Conservation (phyloP, 2,329 filamentous ascomycete species). For the Camillea tinctor region DNA sequence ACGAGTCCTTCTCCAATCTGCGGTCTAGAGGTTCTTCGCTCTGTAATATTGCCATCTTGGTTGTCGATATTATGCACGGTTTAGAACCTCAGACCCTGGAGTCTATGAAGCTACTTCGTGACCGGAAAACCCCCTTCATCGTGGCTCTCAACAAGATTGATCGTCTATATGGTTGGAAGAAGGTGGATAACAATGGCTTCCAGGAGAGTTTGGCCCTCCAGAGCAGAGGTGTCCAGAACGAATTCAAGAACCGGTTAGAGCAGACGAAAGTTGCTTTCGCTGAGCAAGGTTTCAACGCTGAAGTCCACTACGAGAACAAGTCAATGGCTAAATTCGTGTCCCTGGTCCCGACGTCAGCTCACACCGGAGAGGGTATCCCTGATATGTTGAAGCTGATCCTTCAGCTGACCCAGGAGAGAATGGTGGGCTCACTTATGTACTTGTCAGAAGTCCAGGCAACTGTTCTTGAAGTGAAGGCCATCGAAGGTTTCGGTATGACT, state of each 20-base stretch:
- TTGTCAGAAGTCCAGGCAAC: conserved; percentile 96
- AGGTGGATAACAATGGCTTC: conserved; percentile 98
- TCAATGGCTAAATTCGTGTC: conserved; percentile 93
- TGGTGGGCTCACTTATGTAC: conserved; percentile 98
- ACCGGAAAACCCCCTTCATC: conserved; percentile 95
- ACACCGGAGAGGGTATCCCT: conserved; percentile 98
- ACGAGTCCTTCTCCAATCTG: conserved; percentile 99
- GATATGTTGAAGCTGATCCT: conserved; percentile 97
- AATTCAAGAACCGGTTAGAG: conserved; percentile 87
- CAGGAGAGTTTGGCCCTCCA: conserved; percentile 86
- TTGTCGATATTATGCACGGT: conserved; percentile 99
- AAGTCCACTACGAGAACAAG: conserved; percentile 97
- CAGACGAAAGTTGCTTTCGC: conserved; percentile 92
- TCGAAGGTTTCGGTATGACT: conserved; percentile 97
- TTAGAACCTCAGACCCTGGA: conserved; percentile 95
- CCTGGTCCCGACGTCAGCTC: conserved; percentile 93
- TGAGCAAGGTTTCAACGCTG: conserved; percentile 97
- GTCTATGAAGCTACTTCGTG: conserved; percentile 90
- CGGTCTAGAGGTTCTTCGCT: conserved; percentile 95
- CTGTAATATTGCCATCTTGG: conserved; percentile 98
- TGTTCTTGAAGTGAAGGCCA: conserved; percentile 97
- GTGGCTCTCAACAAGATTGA: conserved; percentile 99
- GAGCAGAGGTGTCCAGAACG: conserved; percentile 88
- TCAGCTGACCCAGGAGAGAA: conserved; percentile 90
- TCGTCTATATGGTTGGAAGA: conserved; percentile 98